Percentiles rank a stretch among this genome's conserved stretches.
Conservation (phyloP, 768 basidiomycete species). For the Psilocybe subaeruginosa region DNA sequence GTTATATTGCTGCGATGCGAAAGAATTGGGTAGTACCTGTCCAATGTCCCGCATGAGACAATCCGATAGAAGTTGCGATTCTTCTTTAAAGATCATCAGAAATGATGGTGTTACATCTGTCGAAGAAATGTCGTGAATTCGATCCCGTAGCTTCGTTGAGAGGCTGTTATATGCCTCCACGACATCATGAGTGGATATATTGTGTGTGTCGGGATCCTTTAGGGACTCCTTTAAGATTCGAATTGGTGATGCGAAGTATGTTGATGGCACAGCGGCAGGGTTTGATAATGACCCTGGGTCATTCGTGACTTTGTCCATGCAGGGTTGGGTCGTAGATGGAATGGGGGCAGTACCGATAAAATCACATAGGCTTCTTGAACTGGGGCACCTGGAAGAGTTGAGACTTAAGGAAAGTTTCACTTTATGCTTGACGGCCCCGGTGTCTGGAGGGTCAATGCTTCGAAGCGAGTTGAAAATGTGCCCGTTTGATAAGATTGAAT, state of each 20-base stretch:
- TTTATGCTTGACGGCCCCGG: constrained; percentile 1
- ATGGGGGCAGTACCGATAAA: background rate
- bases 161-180: constrained; percentile 64
- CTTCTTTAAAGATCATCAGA: constrained; percentile 30
- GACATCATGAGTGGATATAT: constrained; percentile 54
- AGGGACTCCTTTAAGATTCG: constrained; percentile 50
- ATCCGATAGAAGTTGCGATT: constrained; percentile 35
- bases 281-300: background rate
- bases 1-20: constrained; percentile 21
- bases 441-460: background rate
- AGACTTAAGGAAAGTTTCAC: background rate
- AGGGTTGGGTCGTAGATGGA: background rate
- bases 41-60: constrained; percentile 57
- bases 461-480: constrained; percentile 1
- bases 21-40: constrained; percentile 40
- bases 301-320: background rate
- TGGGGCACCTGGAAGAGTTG: background rate
- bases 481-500: constrained; percentile 1
- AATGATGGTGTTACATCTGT: constrained; percentile 20
- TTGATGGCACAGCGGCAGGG: background rate
- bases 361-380: background rate
- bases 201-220: constrained; percentile 33
- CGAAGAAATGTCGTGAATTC: constrained; percentile 22
- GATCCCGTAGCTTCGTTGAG: constrained; percentile 42
- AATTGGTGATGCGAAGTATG: constrained; percentile 45